phyloP scores from a whole-genome alignment of 495 filamentous ascomycete genomes.

The Ramalina intermedia region DNA sequence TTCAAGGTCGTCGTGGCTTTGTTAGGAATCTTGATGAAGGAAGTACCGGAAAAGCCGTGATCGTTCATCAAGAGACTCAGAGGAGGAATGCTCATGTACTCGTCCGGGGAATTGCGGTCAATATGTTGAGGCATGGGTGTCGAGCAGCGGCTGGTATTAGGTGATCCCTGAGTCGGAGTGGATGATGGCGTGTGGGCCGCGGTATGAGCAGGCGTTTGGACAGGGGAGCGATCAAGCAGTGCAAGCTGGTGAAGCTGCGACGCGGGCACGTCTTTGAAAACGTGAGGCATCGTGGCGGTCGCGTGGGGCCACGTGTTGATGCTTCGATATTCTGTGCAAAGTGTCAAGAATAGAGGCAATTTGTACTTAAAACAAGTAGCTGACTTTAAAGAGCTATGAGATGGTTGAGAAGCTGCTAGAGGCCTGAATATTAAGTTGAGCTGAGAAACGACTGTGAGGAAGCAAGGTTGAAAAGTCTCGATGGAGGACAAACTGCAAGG shows the following conservation, averaged over 20 bases:
- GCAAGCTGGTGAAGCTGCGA: not conserved
- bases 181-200: not conserved
- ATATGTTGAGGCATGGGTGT: not conserved
- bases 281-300: conserved; percentile 1
- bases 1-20: not conserved
- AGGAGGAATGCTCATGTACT: not conserved
- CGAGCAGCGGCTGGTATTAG: not conserved
- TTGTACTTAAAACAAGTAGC: no score
- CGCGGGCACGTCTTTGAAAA: not conserved
- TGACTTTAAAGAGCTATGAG: no score
- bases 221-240: not conserved
- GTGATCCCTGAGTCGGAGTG: not conserved
- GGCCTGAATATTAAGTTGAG: no score
- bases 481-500: no score
- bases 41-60: not conserved
- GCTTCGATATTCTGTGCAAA: no score
- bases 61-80: not conserved
- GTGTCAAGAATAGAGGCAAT: no score
- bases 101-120: not conserved
- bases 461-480: no score
- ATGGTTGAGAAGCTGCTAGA: no score
- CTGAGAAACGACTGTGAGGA: no score
- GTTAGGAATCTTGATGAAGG: not conserved
- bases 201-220: not conserved
- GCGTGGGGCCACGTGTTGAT: not conserved